A percentile compares a stretch with the other conserved stretches of the same genome.
Evolutionary conservation across 768 basidiomycete species (phyloP).

Genomic region (Phlebiopsis gigantea): DNA sequence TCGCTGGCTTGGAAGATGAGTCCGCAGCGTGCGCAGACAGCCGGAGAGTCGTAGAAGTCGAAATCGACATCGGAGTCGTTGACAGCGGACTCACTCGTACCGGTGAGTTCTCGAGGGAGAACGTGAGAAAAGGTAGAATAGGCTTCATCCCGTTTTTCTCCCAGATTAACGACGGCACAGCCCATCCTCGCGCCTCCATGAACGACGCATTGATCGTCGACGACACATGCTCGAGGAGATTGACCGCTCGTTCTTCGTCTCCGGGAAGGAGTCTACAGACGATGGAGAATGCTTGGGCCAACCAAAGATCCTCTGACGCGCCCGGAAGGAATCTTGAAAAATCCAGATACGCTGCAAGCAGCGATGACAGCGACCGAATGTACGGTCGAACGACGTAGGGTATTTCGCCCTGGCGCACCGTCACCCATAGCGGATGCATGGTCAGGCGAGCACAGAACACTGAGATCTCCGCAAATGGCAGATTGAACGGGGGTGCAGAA

Average conservation of each 20-base stretch:
- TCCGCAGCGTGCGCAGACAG: slow-evolving; percentile 23
- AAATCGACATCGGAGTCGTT: slow-evolving; percentile 51
- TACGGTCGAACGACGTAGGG: slow-evolving; percentile 29
- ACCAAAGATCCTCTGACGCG: slow-evolving; percentile 55
- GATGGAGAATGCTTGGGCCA: slow-evolving; percentile 59
- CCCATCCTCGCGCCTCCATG: slow-evolving; percentile 32
- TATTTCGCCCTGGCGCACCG: slow-evolving; percentile 18
- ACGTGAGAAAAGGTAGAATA: slow-evolving; percentile 56
- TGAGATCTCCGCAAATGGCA: slow-evolving; percentile 56
- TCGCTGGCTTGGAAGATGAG: slow-evolving; percentile 6
- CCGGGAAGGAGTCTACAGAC: slow-evolving; percentile 22
- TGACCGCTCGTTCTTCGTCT: slow-evolving; percentile 58
- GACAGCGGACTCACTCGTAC: slow-evolving; percentile 46
- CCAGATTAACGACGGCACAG: slow-evolving; percentile 39
- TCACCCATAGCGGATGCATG: slow-evolving; percentile 46
- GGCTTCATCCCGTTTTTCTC: slow-evolving; percentile 43
- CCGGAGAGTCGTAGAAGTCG: slow-evolving; percentile 49
- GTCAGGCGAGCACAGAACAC: slow-evolving; percentile 45
- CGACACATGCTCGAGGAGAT: slow-evolving; percentile 36
- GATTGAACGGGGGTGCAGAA: slow-evolving; percentile 49
- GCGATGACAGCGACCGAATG: slow-evolving; percentile 47
- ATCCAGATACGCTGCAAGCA: slow-evolving; percentile 50
- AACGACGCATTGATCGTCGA: slow-evolving; percentile 36
- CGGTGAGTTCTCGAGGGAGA: slow-evolving; percentile 35
- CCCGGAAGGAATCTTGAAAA: slow-evolving; percentile 56